A percentile compares a stretch with the other conserved stretches of the same genome.
These are phyloP conservation scores for Diaporthe sp. DNA, from an alignment of 2,329 filamentous ascomycete species.

Conservation along the genomic window DNA sequence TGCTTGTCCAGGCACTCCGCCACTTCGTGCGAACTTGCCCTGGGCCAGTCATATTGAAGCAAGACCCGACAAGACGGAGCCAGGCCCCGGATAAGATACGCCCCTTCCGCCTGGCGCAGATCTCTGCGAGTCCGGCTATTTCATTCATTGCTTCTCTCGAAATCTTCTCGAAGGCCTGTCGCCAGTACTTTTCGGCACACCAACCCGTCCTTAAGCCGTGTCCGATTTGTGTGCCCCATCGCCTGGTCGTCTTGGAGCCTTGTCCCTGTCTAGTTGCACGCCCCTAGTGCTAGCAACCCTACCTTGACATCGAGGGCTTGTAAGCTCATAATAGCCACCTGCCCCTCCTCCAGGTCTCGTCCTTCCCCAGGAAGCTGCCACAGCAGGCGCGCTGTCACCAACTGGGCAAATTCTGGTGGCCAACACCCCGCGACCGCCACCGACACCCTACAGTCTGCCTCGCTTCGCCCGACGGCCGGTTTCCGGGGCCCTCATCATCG, in stretches of 20 bases:
- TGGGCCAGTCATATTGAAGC: conserved; percentile 30
- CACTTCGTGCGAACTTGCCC: conserved; percentile 3
- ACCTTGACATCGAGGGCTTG: conserved; percentile 30
- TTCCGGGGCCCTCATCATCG: conserved; percentile 22
- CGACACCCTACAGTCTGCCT: conserved; percentile 29
- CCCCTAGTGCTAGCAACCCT: conserved; percentile 37
- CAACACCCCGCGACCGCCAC: conserved; percentile 19
- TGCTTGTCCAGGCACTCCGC: conserved; percentile 3
- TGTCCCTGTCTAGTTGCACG: conserved; percentile 36
- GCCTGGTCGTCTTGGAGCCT: conserved; percentile 36
- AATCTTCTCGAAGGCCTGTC: conserved; percentile 28
- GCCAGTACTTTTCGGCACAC: conserved; percentile 20
- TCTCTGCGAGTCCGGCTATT: conserved; percentile 28
- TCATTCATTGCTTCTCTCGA: conserved; percentile 23
- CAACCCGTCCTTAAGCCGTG: conserved; percentile 19
- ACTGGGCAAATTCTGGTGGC: conserved; percentile 21
- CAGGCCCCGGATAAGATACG: conserved; percentile 33
- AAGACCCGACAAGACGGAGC: conserved; percentile 28
- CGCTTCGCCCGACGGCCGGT: conserved; percentile 32
- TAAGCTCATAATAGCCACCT: conserved; percentile 36
- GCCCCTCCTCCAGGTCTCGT: conserved; percentile 36
- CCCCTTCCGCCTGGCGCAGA: conserved; percentile 20
- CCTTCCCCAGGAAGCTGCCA: conserved; percentile 17
- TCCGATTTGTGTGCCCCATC: conserved; percentile 24
- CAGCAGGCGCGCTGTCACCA: conserved; percentile 33